These are phyloP conservation scores for Rhododendron henanense DNA, from an alignment of 148 eudicot species.

Conservation along the genomic window DNA sequence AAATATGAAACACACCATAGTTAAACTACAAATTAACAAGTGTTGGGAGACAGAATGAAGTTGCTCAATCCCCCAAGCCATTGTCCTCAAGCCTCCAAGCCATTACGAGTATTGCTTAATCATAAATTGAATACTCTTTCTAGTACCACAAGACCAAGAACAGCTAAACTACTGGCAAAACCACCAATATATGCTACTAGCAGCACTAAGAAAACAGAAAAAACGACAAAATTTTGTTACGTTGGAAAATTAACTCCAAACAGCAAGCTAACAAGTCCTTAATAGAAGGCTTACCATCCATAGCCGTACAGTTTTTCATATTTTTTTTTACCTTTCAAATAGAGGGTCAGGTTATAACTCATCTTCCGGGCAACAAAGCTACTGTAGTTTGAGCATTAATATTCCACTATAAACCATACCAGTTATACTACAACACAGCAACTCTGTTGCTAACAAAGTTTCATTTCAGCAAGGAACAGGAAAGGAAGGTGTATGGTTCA, in stretches of 20 bases:
- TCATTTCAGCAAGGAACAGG: background rate
- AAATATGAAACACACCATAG: background rate
- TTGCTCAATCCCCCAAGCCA: background rate
- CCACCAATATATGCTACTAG: background rate
- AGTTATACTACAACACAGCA: background rate
- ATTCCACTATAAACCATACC: background rate
- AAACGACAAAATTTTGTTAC: background rate
- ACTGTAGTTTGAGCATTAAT: background rate
- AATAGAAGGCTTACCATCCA: background rate
- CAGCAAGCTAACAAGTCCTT: background rate
- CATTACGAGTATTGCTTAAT: background rate
- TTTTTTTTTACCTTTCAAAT: background rate
- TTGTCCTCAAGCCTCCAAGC: background rate
- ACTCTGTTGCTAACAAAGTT: no score
- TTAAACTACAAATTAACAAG: background rate
- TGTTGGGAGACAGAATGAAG: background rate
- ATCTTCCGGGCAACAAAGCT: background rate
- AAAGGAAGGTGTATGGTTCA: background rate
- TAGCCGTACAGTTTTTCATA: background rate
- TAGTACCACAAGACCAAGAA: background rate
- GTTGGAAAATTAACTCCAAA: background rate
- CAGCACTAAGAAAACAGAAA: background rate
- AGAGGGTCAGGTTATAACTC: background rate
- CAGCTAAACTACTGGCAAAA: background rate
- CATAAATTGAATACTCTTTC: no score